Conservation (phyloP, 768 basidiomycete genomes). For the Sarcomyxa edulis region DNA sequence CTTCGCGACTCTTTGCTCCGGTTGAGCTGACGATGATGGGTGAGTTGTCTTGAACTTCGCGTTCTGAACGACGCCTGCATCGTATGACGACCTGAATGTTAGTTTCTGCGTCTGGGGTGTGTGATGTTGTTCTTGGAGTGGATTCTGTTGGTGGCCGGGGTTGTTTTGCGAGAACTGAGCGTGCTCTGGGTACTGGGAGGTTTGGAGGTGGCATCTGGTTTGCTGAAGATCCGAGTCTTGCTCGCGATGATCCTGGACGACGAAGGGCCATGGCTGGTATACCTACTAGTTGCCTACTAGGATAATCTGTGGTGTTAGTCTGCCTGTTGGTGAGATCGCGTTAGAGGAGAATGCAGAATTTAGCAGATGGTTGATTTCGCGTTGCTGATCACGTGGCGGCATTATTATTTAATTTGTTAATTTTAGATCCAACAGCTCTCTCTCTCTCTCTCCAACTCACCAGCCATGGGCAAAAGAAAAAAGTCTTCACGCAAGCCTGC, state of each 20-base stretch:
- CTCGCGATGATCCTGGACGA: slow-evolving; percentile 47
- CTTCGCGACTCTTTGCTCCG: slow-evolving; percentile 69
- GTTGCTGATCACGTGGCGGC: too few species aligned
- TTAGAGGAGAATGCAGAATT: too few species aligned
- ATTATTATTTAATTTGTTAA: too few species aligned
- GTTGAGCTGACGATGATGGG: slow-evolving; percentile 80
- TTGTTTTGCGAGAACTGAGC: slow-evolving; percentile 41
- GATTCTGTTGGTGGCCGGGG: slow-evolving; percentile 12
- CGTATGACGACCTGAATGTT: slow-evolving; percentile 95
- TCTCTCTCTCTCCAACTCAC: slow-evolving; percentile 5
- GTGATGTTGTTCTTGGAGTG: slow-evolving; percentile 14
- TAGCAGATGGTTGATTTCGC: too few species aligned
- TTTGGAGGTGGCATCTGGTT: slow-evolving; percentile 24
- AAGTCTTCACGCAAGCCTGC: slow-evolving; percentile 82
- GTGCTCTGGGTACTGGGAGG: slow-evolving; percentile 28
- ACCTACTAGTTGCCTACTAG: too few species aligned
- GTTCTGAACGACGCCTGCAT: slow-evolving; percentile 79
- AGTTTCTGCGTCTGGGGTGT: slow-evolving; percentile 52
- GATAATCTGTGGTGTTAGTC: too few species aligned
- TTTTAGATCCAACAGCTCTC: too few species aligned
- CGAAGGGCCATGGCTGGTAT: slow-evolving; percentile 67
- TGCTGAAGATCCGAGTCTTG: slow-evolving; percentile 34
- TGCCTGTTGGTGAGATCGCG: too few species aligned
- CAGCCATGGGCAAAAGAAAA: slow-evolving; percentile 82
- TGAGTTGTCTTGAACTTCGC: slow-evolving; percentile 81